A percentile compares a stretch with the other conserved stretches of the same genome.
These are phyloP conservation scores for Drosera spatulata DNA, from an alignment of 179 eudicot genomes.

Conservation along the genomic window DNA sequence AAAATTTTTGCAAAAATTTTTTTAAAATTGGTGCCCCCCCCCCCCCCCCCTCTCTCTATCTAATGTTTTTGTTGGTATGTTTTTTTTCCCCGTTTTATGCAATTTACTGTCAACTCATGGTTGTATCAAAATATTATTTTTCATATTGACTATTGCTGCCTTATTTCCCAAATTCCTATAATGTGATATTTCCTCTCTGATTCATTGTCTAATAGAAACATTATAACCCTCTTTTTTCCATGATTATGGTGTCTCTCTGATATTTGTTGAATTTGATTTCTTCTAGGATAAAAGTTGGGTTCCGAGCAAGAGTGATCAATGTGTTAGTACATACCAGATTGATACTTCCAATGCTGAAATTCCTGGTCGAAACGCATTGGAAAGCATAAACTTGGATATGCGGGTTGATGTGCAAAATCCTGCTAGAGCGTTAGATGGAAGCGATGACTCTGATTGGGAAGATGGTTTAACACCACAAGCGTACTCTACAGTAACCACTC, in stretches of 20 bases:
- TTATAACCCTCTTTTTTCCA: too few species aligned
- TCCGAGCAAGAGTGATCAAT: constrained; percentile 9
- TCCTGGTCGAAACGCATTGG: constrained; percentile 11
- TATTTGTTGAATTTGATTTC: background rate
- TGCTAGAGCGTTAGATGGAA: constrained; percentile 17
- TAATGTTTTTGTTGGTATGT: too few species aligned
- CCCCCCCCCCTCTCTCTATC: too few species aligned
- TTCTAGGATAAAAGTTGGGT: constrained; percentile 18
- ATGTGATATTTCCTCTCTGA: too few species aligned
- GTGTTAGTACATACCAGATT: constrained; percentile 1
- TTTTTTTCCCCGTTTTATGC: too few species aligned
- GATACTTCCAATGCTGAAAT: constrained; percentile 9
- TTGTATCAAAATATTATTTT: too few species aligned
- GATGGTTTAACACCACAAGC: constrained; percentile 32
- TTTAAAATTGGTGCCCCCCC: too few species aligned
- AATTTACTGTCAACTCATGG: too few species aligned
- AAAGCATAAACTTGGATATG: constrained; percentile 2
- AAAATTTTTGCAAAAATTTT: too few species aligned
- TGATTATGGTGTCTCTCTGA: background rate
- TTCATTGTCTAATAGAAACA: too few species aligned
- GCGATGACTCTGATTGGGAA: constrained; percentile 50
- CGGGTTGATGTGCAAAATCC: constrained; percentile 7
- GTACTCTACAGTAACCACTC: constrained; percentile 9
- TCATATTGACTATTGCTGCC: too few species aligned
- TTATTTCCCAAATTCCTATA: too few species aligned